Evolutionary conservation across 2,329 filamentous ascomycete species (phyloP).

Genomic region (Fusarium oligoseptatum): DNA sequence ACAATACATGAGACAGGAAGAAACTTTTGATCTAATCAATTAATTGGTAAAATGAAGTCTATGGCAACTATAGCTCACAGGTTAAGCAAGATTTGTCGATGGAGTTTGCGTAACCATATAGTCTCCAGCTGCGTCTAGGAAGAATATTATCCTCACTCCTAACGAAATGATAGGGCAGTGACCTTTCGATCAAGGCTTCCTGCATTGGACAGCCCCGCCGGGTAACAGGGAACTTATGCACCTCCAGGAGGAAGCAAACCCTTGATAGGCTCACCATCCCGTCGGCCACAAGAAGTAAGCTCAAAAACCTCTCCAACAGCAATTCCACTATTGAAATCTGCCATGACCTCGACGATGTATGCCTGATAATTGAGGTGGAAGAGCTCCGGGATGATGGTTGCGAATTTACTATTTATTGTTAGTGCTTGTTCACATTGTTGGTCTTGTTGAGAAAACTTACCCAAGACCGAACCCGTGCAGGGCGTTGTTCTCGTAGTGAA

Average conservation of each 20-base stretch:
- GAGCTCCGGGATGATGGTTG: not conserved
- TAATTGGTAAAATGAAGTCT: not conserved
- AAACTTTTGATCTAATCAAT: not conserved
- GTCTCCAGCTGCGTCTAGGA: not conserved
- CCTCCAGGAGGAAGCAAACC: not conserved
- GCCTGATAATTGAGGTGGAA: constrained; percentile 14
- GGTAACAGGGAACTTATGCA: not conserved
- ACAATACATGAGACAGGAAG: not conserved
- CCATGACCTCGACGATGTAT: constrained; percentile 13
- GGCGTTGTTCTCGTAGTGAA: constrained; percentile 24
- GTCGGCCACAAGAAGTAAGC: constrained; percentile 3
- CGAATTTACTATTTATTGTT: not conserved
- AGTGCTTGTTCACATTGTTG: not conserved
- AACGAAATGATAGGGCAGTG: not conserved
- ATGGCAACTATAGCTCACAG: not conserved
- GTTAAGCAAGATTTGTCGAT: not conserved
- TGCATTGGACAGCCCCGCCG: not conserved
- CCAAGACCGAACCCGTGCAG: constrained; percentile 19
- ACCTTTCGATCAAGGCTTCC: not conserved
- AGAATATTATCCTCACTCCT: not conserved
- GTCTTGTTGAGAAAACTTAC: not conserved
- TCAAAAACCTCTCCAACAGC: not conserved
- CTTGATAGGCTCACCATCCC: constrained; percentile 5
- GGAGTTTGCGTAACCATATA: not conserved
- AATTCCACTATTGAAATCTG: constrained; percentile 7